These are phyloP conservation scores for Leccinum griseonigrum DNA, from an alignment of 1,284 basidiomycete species.

Conservation along the genomic window DNA sequence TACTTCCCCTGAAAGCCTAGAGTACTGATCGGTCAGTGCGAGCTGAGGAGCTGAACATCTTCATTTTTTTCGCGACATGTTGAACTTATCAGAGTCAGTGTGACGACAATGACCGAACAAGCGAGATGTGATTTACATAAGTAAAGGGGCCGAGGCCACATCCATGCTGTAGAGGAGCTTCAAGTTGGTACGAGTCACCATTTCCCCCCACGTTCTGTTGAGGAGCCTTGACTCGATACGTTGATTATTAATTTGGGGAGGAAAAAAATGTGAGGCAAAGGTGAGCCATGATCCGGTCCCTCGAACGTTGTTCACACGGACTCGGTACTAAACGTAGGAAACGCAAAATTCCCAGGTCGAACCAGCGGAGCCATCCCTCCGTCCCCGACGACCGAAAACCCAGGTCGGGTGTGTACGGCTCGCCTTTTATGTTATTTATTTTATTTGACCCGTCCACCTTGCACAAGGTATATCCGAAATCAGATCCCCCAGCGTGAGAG, in stretches of 20 bases:
- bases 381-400: slow-evolving; percentile 4
- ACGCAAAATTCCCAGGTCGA: slow-evolving; percentile 4
- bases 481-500: background rate
- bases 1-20: background rate
- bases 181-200: background rate
- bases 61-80: background rate
- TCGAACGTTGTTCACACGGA: background rate
- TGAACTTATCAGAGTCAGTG: background rate
- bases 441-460: background rate
- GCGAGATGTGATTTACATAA: background rate
- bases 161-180: background rate
- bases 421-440: background rate
- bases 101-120: background rate
- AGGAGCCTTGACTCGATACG: background rate
- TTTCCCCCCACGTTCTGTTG: background rate
- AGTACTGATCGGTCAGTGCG: background rate
- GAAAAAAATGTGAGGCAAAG: background rate
- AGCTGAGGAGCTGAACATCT: background rate
- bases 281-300: background rate
- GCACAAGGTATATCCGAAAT: slow-evolving; percentile 12
- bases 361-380: background rate
- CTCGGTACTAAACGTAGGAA: background rate
- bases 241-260: background rate
- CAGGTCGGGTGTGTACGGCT: slow-evolving; percentile 3
- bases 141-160: background rate